Percentiles rank a stretch among this genome's conserved stretches.
Conservation (phyloP, 2,329 filamentous ascomycete species). For the Colletotrichum euphorbiae region DNA sequence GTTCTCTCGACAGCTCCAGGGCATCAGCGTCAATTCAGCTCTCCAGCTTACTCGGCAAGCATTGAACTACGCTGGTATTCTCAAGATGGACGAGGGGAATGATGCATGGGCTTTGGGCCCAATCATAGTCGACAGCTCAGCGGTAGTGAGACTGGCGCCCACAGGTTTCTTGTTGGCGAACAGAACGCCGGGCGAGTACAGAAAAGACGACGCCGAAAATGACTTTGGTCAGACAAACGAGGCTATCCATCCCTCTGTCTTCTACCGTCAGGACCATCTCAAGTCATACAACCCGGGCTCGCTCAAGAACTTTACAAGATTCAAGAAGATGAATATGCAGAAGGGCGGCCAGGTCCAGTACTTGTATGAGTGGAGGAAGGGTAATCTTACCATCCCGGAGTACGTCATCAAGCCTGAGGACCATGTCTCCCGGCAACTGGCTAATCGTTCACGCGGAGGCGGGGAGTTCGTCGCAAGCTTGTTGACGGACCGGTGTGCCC, state of each 20-base stretch:
- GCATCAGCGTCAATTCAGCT: no score
- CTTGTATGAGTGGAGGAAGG: conserved; percentile 29
- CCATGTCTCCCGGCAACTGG: neutral
- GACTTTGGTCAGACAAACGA: conserved; percentile 26
- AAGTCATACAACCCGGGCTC: conserved; percentile 7
- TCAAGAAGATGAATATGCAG: neutral
- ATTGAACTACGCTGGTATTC: neutral
- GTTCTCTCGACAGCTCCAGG: neutral
- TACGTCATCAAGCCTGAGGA: conserved; percentile 20
- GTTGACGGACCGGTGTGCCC: no score
- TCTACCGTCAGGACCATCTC: conserved; percentile 1
- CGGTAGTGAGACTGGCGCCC: neutral
- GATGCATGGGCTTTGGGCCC: conserved; percentile 32
- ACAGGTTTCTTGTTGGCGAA: neutral
- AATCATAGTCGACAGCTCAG: conserved; percentile 18
- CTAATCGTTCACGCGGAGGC: neutral
- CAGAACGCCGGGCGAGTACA: conserved; percentile 4
- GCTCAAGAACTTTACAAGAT: neutral
- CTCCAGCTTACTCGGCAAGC: neutral
- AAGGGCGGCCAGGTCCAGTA: neutral
- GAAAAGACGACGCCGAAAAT: conserved; percentile 25
- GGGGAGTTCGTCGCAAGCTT: neutral
- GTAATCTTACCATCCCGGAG: conserved; percentile 16
- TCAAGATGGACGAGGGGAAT: neutral
- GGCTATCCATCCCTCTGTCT: conserved; percentile 29